Evolutionary conservation across 495 filamentous ascomycete genomes (phyloP).

Genomic region (Chaetomidium leptoderma): DNA sequence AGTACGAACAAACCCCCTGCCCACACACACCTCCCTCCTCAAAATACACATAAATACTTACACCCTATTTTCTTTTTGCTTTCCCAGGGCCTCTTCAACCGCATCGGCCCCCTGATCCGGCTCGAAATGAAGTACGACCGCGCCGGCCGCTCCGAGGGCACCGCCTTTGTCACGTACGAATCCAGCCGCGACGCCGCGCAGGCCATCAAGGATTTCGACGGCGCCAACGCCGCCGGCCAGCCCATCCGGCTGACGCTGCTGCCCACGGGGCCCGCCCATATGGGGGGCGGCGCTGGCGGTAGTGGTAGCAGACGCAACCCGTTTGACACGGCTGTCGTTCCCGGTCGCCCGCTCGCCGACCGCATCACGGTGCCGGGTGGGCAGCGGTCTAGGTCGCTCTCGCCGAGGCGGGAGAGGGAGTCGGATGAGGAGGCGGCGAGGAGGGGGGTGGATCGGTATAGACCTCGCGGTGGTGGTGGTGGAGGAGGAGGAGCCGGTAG

Average conservation of each 20-base stretch:
- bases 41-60: too few species aligned
- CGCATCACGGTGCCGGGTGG: slow-evolving; percentile 58
- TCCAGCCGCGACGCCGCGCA: slow-evolving; percentile 60
- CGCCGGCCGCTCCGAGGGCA: slow-evolving; percentile 82
- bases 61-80: too few species aligned
- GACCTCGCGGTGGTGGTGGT: slow-evolving; percentile 54
- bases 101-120: slow-evolving; percentile 67
- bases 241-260: slow-evolving; percentile 77
- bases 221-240: slow-evolving; percentile 87
- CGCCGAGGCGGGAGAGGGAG: slow-evolving; percentile 48
- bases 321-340: slow-evolving; percentile 55
- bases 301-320: slow-evolving; percentile 45
- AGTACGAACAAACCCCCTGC: slow-evolving; percentile 43
- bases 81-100: slow-evolving; percentile 75
- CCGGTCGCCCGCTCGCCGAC: slow-evolving; percentile 64
- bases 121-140: slow-evolving; percentile 81
- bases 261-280: slow-evolving; percentile 40
- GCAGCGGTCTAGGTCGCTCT: slow-evolving; percentile 42
- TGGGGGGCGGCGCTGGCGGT: neutral
- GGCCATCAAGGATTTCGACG: slow-evolving; percentile 79
- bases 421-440: slow-evolving; percentile 61
- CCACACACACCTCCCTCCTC: too few species aligned
- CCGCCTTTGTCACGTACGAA: slow-evolving; percentile 79
- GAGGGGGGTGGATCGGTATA: slow-evolving; percentile 77
- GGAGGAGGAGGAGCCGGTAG: neutral